Evolutionary conservation across 352 stramenopile species (phyloP).

Genomic region (Halophytophthora polymorphica): DNA sequence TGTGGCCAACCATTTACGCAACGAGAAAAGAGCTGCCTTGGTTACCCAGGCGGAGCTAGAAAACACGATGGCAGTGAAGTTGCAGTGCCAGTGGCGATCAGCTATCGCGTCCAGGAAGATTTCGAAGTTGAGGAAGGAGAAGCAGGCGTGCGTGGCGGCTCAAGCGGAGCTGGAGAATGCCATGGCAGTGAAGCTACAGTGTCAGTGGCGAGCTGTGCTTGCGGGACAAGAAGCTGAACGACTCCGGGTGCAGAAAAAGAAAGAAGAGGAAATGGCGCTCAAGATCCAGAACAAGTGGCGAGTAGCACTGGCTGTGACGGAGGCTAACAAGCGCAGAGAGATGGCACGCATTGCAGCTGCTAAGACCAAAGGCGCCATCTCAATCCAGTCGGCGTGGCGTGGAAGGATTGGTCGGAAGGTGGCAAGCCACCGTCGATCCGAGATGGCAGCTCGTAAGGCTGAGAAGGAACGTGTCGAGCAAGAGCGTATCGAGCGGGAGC

Average conservation of each 20-base stretch:
- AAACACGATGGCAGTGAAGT: slow-evolving; percentile 10
- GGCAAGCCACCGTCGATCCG: slow-evolving; percentile 5
- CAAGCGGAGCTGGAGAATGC: slow-evolving; percentile 5
- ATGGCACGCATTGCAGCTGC: background rate
- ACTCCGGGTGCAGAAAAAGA: slow-evolving; percentile 1
- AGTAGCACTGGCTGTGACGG: background rate
- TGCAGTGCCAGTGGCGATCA: slow-evolving; percentile 17
- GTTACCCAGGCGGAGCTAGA: background rate
- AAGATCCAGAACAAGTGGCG: slow-evolving; percentile 5
- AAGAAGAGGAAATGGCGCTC: background rate
- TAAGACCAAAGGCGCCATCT: slow-evolving; percentile 1
- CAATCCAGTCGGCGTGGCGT: slow-evolving; percentile 22
- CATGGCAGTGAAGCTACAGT: slow-evolving; percentile 18
- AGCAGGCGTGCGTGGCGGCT: background rate
- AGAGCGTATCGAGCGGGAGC: background rate
- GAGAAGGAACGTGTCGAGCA: background rate
- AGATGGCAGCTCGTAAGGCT: background rate
- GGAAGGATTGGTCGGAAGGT: slow-evolving; percentile 7
- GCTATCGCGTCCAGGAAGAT: slow-evolving; percentile 1
- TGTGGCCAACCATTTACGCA: slow-evolving; percentile 1
- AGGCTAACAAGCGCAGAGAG: background rate
- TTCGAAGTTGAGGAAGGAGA: slow-evolving; percentile 1
- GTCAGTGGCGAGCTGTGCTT: slow-evolving; percentile 15
- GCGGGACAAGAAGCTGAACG: background rate
- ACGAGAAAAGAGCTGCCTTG: no score